These are phyloP conservation scores for Yamadazyma laniorum DNA, from an alignment of 805 yeast genomes.

Conservation along the genomic window DNA sequence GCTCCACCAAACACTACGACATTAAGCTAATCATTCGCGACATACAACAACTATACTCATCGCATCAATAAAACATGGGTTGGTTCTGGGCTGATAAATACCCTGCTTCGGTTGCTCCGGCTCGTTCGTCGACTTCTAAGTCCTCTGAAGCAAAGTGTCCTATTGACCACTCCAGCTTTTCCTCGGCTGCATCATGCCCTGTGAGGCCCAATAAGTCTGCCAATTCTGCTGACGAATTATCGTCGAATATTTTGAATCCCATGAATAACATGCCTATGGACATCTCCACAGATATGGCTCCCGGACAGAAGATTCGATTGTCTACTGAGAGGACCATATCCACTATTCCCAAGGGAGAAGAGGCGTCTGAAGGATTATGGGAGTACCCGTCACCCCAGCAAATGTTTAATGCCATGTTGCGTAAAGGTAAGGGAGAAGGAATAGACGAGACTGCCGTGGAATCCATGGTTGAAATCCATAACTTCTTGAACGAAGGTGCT, in stretches of 20 bases:
- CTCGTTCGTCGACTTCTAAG: neutral
- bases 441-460: slow-evolving; percentile 95
- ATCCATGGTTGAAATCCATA: slow-evolving; percentile 95
- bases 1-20: neutral
- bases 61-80: slow-evolving; percentile 53
- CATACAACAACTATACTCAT: slow-evolving; percentile 6
- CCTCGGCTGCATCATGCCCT: slow-evolving; percentile 10
- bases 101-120: slow-evolving; percentile 1
- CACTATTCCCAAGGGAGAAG: slow-evolving; percentile 80
- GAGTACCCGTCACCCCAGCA: slow-evolving; percentile 99
- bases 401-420: slow-evolving; percentile 96
- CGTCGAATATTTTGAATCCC: slow-evolving; percentile 58
- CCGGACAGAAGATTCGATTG: slow-evolving; percentile 75
- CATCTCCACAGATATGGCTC: slow-evolving; percentile 62
- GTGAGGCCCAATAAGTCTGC: slow-evolving; percentile 8
- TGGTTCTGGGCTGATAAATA: slow-evolving; percentile 78
- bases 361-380: slow-evolving; percentile 74
- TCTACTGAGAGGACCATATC: slow-evolving; percentile 85
- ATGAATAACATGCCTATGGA: slow-evolving; percentile 84
- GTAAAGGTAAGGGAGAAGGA: slow-evolving; percentile 86
- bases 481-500: slow-evolving; percentile 94
- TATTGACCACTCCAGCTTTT: slow-evolving; percentile 22
- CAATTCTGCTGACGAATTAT: slow-evolving; percentile 24
- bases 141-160: slow-evolving; percentile 26
- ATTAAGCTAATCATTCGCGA: neutral